Evolutionary conservation across 2,329 filamentous ascomycete genomes (phyloP).

Genomic region (Dactylellina haptotyla): DNA sequence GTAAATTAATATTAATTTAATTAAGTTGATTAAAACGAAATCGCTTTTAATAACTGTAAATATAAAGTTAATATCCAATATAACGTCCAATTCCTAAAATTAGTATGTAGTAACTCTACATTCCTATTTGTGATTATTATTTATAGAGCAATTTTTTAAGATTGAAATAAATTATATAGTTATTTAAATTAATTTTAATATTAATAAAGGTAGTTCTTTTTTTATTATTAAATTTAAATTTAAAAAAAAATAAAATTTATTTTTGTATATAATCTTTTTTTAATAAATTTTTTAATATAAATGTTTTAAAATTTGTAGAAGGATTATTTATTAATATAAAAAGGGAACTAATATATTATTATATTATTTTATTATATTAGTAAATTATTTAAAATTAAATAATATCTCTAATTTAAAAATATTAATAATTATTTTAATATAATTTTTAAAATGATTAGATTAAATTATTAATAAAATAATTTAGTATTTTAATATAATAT

Average conservation of each 20-base stretch:
- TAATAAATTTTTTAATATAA: not conserved
- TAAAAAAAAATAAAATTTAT: not conserved
- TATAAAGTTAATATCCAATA: not conserved
- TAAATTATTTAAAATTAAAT: not conserved
- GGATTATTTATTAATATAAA: not conserved
- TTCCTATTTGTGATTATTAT: not conserved
- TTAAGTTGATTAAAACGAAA: not conserved
- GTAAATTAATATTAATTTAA: no score
- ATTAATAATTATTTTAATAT: not conserved
- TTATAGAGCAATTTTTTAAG: not conserved
- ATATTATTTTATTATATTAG: not conserved
- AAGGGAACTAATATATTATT: not conserved
- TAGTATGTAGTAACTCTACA: not conserved
- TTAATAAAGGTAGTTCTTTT: not conserved
- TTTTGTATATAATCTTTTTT: not conserved
- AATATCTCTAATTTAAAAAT: not conserved
- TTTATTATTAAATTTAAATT: not conserved
- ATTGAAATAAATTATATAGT: not conserved
- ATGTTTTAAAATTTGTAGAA: not conserved
- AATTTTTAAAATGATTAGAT: not conserved
- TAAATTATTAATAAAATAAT: not conserved
- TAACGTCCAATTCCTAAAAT: not conserved
- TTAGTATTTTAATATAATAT: not conserved
- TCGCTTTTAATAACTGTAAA: not conserved
- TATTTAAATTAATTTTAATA: not conserved